These are phyloP conservation scores for Suhomyces kilbournensis DNA, from an alignment of 805 yeast species.

Conservation along the genomic window DNA sequence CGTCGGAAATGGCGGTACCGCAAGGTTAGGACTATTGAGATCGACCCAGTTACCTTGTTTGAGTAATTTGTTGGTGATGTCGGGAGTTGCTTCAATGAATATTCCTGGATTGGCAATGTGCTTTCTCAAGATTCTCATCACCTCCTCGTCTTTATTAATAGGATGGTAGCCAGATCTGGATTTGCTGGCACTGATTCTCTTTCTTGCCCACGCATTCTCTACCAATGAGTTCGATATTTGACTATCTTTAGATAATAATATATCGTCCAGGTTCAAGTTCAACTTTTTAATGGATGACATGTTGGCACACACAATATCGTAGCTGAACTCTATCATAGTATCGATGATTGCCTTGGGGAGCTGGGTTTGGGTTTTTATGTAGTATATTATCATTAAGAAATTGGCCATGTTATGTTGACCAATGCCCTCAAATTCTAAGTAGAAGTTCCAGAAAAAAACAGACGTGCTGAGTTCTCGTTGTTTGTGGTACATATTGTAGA, in stretches of 20 bases:
- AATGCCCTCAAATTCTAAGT: constrained; percentile 50
- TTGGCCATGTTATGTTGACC: constrained; percentile 42
- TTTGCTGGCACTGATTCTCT: constrained; percentile 18
- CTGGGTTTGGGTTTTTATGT: constrained; percentile 43
- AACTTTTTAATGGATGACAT: constrained; percentile 22
- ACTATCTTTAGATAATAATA: constrained; percentile 17
- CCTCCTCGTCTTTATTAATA: constrained; percentile 18
- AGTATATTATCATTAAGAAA: constrained; percentile 42
- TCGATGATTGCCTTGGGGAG: constrained; percentile 51
- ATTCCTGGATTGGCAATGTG: constrained; percentile 37
- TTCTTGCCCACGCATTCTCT: constrained; percentile 23
- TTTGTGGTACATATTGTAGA: constrained; percentile 27
- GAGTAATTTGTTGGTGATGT: constrained; percentile 28
- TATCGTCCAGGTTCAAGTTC: constrained; percentile 11
- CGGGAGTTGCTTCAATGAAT: constrained; percentile 31
- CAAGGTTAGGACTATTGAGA: constrained; percentile 16
- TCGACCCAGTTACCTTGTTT: constrained; percentile 18
- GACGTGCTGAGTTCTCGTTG: constrained; percentile 37
- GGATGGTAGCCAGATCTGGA: not conserved
- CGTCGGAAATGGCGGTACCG: constrained; percentile 45
- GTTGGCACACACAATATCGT: constrained; percentile 19
- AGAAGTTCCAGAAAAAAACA: constrained; percentile 54
- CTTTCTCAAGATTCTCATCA: constrained; percentile 15
- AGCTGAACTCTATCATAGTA: constrained; percentile 31
- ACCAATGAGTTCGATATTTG: constrained; percentile 26